Percentiles rank a stretch among this genome's conserved stretches.
phyloP scores from a whole-genome alignment of 2,329 filamentous ascomycete genomes.

The Arthroderma uncinatum region DNA sequence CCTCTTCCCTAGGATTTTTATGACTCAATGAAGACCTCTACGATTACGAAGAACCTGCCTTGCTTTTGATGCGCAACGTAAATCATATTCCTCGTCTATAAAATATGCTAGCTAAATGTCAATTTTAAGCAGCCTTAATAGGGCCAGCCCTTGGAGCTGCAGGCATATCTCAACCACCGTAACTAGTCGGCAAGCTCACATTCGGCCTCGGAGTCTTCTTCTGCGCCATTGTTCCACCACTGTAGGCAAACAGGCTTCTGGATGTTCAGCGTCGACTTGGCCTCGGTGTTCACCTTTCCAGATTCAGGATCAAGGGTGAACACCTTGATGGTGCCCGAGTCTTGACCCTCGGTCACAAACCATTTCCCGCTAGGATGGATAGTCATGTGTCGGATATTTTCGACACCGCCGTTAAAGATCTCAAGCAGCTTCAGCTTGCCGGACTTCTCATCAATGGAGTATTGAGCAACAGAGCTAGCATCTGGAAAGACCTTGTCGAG shows the following conservation, averaged over 20 bases:
- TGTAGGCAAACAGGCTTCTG: conserved; percentile 10
- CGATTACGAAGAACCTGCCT: not conserved
- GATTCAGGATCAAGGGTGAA: conserved; percentile 47
- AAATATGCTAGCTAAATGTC: not conserved
- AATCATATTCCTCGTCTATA: not conserved
- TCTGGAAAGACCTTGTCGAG: conserved; percentile 43
- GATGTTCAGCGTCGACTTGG: conserved; percentile 6
- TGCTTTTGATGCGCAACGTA: not conserved
- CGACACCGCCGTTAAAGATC: conserved; percentile 14
- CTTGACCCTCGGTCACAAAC: conserved; percentile 52
- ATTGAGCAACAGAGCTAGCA: conserved; percentile 55
- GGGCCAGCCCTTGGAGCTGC: not conserved
- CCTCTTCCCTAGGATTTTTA: not conserved
- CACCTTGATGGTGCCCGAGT: conserved; percentile 46
- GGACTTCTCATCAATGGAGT: conserved; percentile 40
- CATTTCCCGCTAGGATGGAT: conserved; percentile 50
- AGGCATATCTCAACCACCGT: not conserved
- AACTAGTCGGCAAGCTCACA: not conserved
- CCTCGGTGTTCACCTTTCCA: conserved; percentile 42
- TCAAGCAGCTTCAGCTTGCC: conserved; percentile 11
- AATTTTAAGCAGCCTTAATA: not conserved
- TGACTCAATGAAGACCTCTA: not conserved
- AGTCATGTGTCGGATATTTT: conserved; percentile 47
- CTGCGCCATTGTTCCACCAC: conserved; percentile 5
- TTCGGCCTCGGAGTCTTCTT: not conserved